These are phyloP conservation scores for carrot (Daucus carota) DNA, from an alignment of 129 eudicot genomes.

Conservation along the genomic window DNA sequence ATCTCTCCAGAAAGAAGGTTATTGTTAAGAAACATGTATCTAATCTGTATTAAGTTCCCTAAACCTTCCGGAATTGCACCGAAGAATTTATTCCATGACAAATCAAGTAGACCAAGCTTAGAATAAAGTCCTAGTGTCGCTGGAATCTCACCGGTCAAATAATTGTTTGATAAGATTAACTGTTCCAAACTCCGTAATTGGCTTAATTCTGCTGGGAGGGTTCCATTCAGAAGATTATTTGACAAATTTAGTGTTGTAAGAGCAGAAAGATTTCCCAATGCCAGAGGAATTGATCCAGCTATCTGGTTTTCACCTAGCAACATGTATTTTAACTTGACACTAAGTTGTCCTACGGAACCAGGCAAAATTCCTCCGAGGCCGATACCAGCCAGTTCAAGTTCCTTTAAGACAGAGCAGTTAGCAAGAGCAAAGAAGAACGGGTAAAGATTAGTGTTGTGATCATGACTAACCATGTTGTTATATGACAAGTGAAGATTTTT, in stretches of 20 bases:
- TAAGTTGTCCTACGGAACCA: conserved; percentile 27
- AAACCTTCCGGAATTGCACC: conserved; percentile 38
- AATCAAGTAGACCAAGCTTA: conserved; percentile 41
- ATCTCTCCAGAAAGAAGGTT: conserved; percentile 45
- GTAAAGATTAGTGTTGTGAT: conserved; percentile 38
- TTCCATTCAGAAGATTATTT: conserved; percentile 34
- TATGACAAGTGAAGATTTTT: conserved; percentile 37
- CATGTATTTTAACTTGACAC: conserved; percentile 12
- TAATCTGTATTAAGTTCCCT: conserved; percentile 24
- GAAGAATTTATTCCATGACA: conserved; percentile 40
- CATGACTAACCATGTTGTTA: conserved; percentile 44
- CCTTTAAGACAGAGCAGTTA: conserved; percentile 33
- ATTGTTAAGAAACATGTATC: conserved; percentile 32
- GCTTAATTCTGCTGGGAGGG: conserved; percentile 31
- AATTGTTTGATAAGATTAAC: conserved; percentile 34
- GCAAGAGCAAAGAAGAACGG: conserved; percentile 35
- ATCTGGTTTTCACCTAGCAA: conserved; percentile 37
- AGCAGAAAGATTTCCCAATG: conserved; percentile 28
- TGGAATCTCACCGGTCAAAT: conserved; percentile 36
- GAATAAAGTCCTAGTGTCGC: conserved; percentile 22
- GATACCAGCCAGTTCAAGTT: conserved; percentile 52
- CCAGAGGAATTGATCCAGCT: conserved; percentile 36
- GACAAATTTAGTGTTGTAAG: conserved; percentile 34
- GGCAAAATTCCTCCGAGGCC: conserved; percentile 41
- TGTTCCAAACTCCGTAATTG: conserved; percentile 22